A percentile compares a stretch with the other conserved stretches of the same genome.
These are phyloP conservation scores for Fonsecaea pugnacius DNA, from an alignment of 2,329 filamentous ascomycete genomes.

Conservation along the genomic window DNA sequence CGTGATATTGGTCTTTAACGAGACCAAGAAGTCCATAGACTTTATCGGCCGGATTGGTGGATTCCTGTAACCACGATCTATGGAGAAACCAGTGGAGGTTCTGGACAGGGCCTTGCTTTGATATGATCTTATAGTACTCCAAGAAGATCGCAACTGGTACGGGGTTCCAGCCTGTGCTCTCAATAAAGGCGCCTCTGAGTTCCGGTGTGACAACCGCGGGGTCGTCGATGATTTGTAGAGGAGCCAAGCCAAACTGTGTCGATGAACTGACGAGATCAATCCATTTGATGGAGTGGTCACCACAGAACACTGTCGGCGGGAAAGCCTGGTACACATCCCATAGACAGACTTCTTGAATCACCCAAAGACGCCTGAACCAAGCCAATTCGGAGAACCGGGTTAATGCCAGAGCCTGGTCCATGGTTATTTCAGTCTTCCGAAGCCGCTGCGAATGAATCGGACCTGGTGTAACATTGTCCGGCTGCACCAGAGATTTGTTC, in stretches of 20 bases:
- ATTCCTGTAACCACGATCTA: neutral
- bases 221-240: neutral
- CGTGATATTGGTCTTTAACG: neutral
- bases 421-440: neutral
- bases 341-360: slow-evolving; percentile 3
- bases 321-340: neutral
- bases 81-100: neutral
- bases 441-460: neutral
- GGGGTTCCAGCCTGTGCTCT: neutral
- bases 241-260: neutral
- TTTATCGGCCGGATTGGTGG: neutral
- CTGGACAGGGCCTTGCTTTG: neutral
- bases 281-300: neutral
- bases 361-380: neutral
- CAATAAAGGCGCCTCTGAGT: neutral
- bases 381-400: neutral
- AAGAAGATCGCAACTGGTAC: neutral
- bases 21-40: neutral
- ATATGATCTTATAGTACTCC: neutral
- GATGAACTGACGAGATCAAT: neutral
- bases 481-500: neutral
- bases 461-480: neutral
- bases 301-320: neutral
- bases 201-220: neutral
- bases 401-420: neutral